Evolutionary conservation across 495 filamentous ascomycete species (phyloP).

Genomic region (Viridothelium virens): DNA sequence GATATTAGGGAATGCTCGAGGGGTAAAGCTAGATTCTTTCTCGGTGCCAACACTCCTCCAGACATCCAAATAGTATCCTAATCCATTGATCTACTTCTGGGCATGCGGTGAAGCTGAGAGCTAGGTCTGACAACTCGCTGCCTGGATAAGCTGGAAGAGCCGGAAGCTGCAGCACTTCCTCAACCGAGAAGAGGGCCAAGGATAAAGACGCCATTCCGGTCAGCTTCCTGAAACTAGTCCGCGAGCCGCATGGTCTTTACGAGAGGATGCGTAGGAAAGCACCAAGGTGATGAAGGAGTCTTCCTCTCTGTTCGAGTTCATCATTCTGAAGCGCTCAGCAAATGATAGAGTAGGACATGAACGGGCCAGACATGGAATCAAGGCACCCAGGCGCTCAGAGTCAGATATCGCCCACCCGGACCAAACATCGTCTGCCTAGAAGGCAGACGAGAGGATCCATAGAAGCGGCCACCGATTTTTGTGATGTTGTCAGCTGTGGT

Average conservation of each 20-base stretch:
- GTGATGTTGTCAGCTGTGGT: neutral
- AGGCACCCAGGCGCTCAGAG: neutral
- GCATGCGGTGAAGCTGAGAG: neutral
- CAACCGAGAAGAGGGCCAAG: neutral
- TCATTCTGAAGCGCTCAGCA: neutral
- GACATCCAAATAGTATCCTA: neutral
- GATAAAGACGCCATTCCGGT: neutral
- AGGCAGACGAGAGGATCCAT: neutral
- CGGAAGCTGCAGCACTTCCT: neutral
- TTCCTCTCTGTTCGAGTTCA: neutral
- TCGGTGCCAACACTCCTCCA: neutral
- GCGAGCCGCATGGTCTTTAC: neutral
- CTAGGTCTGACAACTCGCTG: neutral
- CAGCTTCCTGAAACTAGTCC: neutral
- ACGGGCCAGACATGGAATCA: neutral
- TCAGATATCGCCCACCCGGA: neutral
- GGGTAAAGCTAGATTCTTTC: neutral
- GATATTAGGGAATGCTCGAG: neutral
- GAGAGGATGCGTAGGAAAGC: constrained; percentile 1
- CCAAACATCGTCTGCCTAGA: neutral
- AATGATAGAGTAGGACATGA: neutral
- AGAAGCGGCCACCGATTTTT: neutral
- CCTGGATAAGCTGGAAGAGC: neutral
- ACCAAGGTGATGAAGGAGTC: neutral
- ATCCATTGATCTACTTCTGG: neutral